Base-by-base conservation (phyloP, 129 eudicot species). In the Lactuca saligna region DNA sequence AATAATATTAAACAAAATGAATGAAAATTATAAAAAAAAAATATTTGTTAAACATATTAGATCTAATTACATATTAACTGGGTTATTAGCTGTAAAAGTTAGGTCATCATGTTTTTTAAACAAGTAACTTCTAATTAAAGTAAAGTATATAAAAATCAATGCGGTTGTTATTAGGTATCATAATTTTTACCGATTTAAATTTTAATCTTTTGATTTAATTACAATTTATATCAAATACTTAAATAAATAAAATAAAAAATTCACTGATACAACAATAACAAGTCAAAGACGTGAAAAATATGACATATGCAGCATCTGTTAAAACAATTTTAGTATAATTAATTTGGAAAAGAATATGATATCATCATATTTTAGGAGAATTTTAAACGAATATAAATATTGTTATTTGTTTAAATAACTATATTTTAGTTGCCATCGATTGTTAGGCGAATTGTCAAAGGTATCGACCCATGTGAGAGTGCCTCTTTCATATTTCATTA, bases 381-480 rank as follows among this genome's bases (percentile, higher is more conserved):
- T 35, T 3, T 44, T 10, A 9, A 65, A 31, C 7, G 17, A 65
- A 42, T 63, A 63, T 63, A 37, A 37, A 29, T 37, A 13, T 12
- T 13, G 31, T n/a, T 66, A 0, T 46, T 46, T 46, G 2, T 46
- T 42, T 42, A 42, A 6, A 12, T 46, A 53, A 53, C 57, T n/a
- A n/a, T 53, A 53, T 33, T 34, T 66, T 66, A 63, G 53, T 63
- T 62, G 53, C 50, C 35, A 57, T 70, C 13, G 49, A 68, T 25
- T 16, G 53, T 61, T 71, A 34, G 68, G 61, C 48, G 51, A 71
- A 49, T 49, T 60, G 60, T 71, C 50, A 71, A 71, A 61, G 69
- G 69, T 48, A 61, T 50, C 76, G 61, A 48, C 69, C 69, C 76
- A 71, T 71, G 68, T 71, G 68, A 49, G 68, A 49, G 61, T 61